These are phyloP conservation scores for Lachancea fermentati DNA, from an alignment of 805 yeast species.

Conservation along the genomic window DNA sequence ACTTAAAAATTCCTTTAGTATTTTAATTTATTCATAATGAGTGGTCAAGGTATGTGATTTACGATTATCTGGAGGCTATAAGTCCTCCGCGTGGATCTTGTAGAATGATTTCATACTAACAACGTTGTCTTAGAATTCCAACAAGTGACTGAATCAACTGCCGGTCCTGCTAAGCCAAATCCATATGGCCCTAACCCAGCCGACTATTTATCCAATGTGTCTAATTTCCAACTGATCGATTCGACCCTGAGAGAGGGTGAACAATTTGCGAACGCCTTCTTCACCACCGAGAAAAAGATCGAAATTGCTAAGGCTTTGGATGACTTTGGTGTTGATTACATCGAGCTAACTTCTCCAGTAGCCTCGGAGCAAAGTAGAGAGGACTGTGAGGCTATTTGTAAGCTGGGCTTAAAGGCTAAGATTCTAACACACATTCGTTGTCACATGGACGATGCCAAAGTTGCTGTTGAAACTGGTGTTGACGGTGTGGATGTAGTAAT, in stretches of 20 bases:
- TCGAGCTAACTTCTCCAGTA: slow-evolving; percentile 95
- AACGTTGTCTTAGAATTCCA: slow-evolving; percentile 29
- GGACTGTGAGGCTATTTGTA: slow-evolving; percentile 98
- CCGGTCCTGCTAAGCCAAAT: slow-evolving; percentile 41
- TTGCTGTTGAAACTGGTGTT: slow-evolving; percentile 97
- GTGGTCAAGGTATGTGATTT: background rate
- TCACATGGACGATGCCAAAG: slow-evolving; percentile 97
- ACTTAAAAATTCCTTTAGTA: too few species aligned
- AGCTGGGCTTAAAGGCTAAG: slow-evolving; percentile 92
- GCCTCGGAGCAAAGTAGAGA: slow-evolving; percentile 89
- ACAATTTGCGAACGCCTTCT: slow-evolving; percentile 96
- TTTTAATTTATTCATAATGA: background rate
- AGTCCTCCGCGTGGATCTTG: background rate
- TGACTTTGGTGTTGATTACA: slow-evolving; percentile 97
- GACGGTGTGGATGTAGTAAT: slow-evolving; percentile 98
- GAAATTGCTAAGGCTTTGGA: slow-evolving; percentile 96
- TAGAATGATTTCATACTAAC: background rate
- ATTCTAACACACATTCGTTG: slow-evolving; percentile 95
- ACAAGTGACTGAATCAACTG: slow-evolving; percentile 41
- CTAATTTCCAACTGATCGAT: slow-evolving; percentile 85
- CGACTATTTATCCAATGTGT: slow-evolving; percentile 85
- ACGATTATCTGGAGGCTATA: background rate
- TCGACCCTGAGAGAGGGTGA: slow-evolving; percentile 97
- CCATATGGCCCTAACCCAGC: slow-evolving; percentile 97
- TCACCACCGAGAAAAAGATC: slow-evolving; percentile 88